Percentiles rank a stretch among this genome's conserved stretches.
Conservation (phyloP, 2,329 filamentous ascomycete genomes). For the Aspergillus novofumigatus region DNA sequence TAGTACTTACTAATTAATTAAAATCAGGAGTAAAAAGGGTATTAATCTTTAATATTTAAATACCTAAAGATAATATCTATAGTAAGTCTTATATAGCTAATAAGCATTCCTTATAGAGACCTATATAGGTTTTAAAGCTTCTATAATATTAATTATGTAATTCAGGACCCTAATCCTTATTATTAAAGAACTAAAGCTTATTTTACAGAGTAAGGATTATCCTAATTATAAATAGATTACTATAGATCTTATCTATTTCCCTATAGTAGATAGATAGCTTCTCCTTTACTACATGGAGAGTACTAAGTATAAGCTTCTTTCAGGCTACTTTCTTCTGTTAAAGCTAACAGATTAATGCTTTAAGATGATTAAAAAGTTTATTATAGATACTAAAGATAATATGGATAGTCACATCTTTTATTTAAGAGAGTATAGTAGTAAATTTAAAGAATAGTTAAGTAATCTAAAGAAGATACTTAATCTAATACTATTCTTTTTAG, state of each 20-base stretch:
- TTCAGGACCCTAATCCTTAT: slow-evolving; percentile 5
- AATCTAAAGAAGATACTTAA: slow-evolving; percentile 12
- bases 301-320: slow-evolving; percentile 11
- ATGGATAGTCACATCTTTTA: slow-evolving; percentile 11
- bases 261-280: slow-evolving; percentile 15
- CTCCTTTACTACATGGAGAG: not conserved
- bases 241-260: slow-evolving; percentile 4
- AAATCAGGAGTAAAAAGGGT: too few species aligned
- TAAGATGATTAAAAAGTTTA: slow-evolving; percentile 12
- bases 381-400: slow-evolving; percentile 17
- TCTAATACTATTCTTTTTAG: slow-evolving; percentile 9
- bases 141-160: not conserved
- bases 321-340: slow-evolving; percentile 6
- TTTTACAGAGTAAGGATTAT: slow-evolving; percentile 8
- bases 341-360: slow-evolving; percentile 7
- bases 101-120: too few species aligned
- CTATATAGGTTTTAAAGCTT: not conserved
- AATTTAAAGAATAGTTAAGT: slow-evolving; percentile 14
- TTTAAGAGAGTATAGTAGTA: slow-evolving; percentile 10
- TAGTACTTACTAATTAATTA: too few species aligned
- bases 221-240: slow-evolving; percentile 2
- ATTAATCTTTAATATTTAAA: too few species aligned
- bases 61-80: too few species aligned
- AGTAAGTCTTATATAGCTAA: too few species aligned
- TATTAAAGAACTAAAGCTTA: slow-evolving; percentile 15